Conservation (phyloP, 75 land plant genomes). For the Picea glauca region DNA sequence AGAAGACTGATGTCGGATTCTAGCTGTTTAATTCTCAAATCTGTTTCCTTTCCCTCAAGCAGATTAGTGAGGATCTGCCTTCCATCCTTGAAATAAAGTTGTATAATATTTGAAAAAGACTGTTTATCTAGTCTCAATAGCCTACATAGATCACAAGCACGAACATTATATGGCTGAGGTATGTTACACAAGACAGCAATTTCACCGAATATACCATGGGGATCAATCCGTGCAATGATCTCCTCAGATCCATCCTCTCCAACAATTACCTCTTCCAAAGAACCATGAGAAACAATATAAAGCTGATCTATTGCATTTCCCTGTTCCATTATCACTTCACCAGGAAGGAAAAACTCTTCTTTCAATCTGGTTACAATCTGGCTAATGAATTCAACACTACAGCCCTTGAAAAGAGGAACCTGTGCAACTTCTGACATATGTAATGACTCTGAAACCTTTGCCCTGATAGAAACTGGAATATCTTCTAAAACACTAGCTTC, state of each 20-base stretch:
- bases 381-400: constrained; percentile 70
- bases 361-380: constrained; percentile 72
- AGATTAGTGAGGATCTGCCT: constrained; percentile 56
- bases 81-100: constrained; percentile 58
- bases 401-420: constrained; percentile 65
- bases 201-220: constrained; percentile 61
- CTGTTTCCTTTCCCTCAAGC: constrained; percentile 47
- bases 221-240: constrained; percentile 26
- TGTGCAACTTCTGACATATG: constrained; percentile 45
- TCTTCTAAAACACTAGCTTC: constrained; percentile 68
- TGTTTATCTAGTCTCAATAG: constrained; percentile 72
- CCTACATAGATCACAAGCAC: constrained; percentile 57
- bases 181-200: constrained; percentile 71
- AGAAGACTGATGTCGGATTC: constrained; percentile 62
- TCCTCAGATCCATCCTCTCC: constrained; percentile 59
- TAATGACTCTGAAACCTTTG: constrained; percentile 66
- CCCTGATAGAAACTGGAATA: constrained; percentile 70
- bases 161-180: constrained; percentile 80
- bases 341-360: constrained; percentile 87
- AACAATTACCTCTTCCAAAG: constrained; percentile 57
- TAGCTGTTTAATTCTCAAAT: constrained; percentile 35
- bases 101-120: constrained; percentile 43
- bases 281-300: constrained; percentile 69
- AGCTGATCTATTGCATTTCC: constrained; percentile 75
- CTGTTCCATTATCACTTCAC: constrained; percentile 79